Base-by-base conservation (phyloP, 2,329 filamentous ascomycete species). In the Teratosphaeria zuluensis region DNA sequence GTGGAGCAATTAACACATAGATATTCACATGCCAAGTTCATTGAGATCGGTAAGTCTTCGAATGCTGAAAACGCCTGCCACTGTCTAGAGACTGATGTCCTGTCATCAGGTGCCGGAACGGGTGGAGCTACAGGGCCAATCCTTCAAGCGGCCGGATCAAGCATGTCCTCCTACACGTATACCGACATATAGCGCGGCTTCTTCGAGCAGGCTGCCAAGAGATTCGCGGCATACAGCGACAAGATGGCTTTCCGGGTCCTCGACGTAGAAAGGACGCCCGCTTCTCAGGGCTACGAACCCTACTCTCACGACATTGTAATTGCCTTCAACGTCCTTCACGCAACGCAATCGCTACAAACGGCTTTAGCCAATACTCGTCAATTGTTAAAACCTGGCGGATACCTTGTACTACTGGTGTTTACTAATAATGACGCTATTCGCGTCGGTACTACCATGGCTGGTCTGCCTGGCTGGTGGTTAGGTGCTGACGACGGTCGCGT, bases 121-220 rank as follows among this genome's bases (percentile, higher is more conserved):
- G n/a, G n/a, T n/a, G n/a, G n/a, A n/a, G n/a, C n/a, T n/a, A n/a
- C n/a, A n/a, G n/a, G n/a, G n/a, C n/a, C n/a, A n/a, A n/a, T n/a
- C n/a, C n/a, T n/a, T n/a, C n/a, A n/a, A n/a, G n/a, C n/a, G n/a
- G n/a, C n/a, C n/a, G n/a, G n/a, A n/a, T n/a, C n/a, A n/a, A n/a
- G n/a, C n/a, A n/a, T n/a, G n/a, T n/a, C n/a, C n/a, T 46, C 32
- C 16, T 81, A 80, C 63, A 76, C 73, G 0, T 80, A 69, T 64
- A 80, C 79, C 0, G 78, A 80, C 59, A 72, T 78, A 11, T 74
- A 73, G 0, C 55, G 68, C 2, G 71, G 67, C 7, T 76, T 77
- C 66, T 78, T 80, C 53, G 70, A 72, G 8, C 57, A 64, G 1
- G 75, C 72, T 0, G 60, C 65, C 16, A 65, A 70, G 24, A 61